Evolutionary conservation across 345 rosid genomes (phyloP).

Genomic region (Rhodomyrtus tomentosa): DNA sequence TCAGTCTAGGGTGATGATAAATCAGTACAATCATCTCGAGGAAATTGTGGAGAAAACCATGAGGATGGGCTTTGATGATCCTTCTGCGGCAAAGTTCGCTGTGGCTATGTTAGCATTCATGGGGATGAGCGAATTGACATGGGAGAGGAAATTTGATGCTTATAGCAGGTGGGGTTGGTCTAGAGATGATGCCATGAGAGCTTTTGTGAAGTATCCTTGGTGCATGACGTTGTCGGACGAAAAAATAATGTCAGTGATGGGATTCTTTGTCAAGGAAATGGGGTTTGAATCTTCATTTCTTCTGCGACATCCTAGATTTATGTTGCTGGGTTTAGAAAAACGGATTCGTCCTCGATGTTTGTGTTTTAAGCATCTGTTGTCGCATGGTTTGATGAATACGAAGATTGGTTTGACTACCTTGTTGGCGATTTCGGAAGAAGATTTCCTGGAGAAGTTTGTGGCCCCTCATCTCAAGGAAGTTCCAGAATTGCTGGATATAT

Average conservation of each 20-base stretch:
- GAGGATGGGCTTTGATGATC: conserved; percentile 9
- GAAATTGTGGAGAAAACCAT: conserved; percentile 3
- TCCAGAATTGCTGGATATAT: conserved; percentile 9
- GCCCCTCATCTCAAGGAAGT: neutral
- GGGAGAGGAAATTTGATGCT: neutral
- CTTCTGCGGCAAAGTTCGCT: neutral
- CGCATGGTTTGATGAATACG: conserved; percentile 11
- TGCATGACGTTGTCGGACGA: conserved; percentile 8
- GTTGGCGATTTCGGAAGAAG: neutral
- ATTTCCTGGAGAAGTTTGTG: conserved; percentile 8
- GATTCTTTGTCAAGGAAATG: conserved; percentile 9
- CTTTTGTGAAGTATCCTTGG: conserved; percentile 9
- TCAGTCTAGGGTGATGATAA: neutral
- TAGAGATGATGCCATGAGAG: conserved; percentile 1
- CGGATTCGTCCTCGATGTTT: conserved; percentile 17
- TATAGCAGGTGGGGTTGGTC: neutral
- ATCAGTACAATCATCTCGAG: neutral
- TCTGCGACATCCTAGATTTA: neutral
- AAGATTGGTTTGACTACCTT: neutral
- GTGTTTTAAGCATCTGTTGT: conserved; percentile 5
- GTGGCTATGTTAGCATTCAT: neutral
- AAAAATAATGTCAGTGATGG: conserved; percentile 9
- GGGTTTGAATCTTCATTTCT: conserved; percentile 3
- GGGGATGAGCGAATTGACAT: neutral
- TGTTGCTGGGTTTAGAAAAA: conserved; percentile 13